These are phyloP conservation scores for Sclerotinia subarctica DNA, from an alignment of 2,329 filamentous ascomycete genomes.

Conservation along the genomic window DNA sequence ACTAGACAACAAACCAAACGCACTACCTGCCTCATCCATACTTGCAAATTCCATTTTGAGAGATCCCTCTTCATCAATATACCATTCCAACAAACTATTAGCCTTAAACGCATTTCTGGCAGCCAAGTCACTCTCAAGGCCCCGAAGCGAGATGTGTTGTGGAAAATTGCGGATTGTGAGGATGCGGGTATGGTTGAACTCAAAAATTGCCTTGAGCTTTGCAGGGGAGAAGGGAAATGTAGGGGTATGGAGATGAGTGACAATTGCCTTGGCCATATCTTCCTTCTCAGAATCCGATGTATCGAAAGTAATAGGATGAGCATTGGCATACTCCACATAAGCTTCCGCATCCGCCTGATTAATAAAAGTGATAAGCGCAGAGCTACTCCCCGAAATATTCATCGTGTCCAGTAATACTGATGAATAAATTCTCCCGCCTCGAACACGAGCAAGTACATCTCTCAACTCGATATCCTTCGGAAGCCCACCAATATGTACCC, in stretches of 20 bases:
- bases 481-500: slow-evolving; percentile 30
- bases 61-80: slow-evolving; percentile 25
- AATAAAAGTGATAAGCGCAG: slow-evolving; percentile 31
- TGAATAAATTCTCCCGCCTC: slow-evolving; percentile 30
- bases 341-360: slow-evolving; percentile 28
- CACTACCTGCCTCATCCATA: slow-evolving; percentile 24
- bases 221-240: slow-evolving; percentile 27
- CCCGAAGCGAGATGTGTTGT: slow-evolving; percentile 16
- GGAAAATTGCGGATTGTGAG: slow-evolving; percentile 27
- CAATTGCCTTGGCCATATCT: slow-evolving; percentile 15
- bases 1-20: slow-evolving; percentile 25
- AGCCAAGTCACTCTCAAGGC: slow-evolving; percentile 21
- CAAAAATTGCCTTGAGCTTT: background rate
- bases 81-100: slow-evolving; percentile 27
- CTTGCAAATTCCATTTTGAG: slow-evolving; percentile 33
- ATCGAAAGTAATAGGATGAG: slow-evolving; percentile 25
- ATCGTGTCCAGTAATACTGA: slow-evolving; percentile 24
- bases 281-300: background rate
- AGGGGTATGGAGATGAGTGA: slow-evolving; percentile 29
- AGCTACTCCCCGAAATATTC: slow-evolving; percentile 22
- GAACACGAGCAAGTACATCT: slow-evolving; percentile 31
- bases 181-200: slow-evolving; percentile 22
- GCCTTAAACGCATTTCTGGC: slow-evolving; percentile 19
- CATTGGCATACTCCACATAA: slow-evolving; percentile 27
- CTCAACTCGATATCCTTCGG: slow-evolving; percentile 26